Conservation (phyloP, 2,329 filamentous ascomycete genomes). For the Trichoderma guizhouense region DNA sequence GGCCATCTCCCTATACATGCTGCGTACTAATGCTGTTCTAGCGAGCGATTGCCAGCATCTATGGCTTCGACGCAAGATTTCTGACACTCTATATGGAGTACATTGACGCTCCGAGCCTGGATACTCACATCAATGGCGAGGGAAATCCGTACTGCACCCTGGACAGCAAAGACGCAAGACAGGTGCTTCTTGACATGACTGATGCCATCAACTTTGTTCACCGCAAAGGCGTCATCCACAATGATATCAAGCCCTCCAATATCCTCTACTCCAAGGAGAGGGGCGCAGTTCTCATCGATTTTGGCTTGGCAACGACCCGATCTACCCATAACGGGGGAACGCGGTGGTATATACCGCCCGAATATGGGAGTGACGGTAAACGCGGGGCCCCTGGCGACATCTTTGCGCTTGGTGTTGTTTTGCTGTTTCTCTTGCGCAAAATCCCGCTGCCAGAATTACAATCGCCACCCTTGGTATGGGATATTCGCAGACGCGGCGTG, state of each 20-base stretch:
- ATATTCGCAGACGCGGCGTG: not conserved
- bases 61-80: not conserved
- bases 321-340: not conserved
- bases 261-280: slow-evolving; percentile 19
- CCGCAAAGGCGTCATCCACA: slow-evolving; percentile 14
- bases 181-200: slow-evolving; percentile 22
- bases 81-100: not conserved
- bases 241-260: slow-evolving; percentile 22
- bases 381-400: not conserved
- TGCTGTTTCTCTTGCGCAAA: not conserved
- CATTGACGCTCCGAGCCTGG: not conserved
- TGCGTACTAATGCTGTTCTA: not conserved
- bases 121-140: not conserved
- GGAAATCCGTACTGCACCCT: not conserved
- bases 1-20: not conserved
- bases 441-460: not conserved
- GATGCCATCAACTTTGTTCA: slow-evolving; percentile 18
- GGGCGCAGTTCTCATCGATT: slow-evolving; percentile 15
- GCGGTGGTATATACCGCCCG: not conserved
- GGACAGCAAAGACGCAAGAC: not conserved
- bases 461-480: not conserved
- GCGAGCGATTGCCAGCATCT: not conserved
- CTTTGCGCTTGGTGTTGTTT: not conserved
- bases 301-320: not conserved
- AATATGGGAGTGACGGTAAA: not conserved